A percentile compares a stretch with the other conserved stretches of the same genome.
Conservation (phyloP, 78 protist species). For the Planoprotostelium fungivorum region DNA sequence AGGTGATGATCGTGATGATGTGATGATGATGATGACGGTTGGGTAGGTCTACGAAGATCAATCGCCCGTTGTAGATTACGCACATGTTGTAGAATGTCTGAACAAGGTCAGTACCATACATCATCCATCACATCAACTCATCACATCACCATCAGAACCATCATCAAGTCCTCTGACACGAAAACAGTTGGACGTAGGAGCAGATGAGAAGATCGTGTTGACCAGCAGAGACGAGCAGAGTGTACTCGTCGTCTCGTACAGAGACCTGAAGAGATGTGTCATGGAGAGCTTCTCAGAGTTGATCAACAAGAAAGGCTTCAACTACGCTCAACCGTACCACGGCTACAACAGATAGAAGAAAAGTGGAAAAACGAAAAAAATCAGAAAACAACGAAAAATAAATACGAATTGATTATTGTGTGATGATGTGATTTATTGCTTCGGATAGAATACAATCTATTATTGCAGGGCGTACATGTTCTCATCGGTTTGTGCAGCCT, state of each 20-base stretch:
- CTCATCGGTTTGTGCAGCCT: too few relatives aligned
- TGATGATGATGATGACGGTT: constrained; percentile 6
- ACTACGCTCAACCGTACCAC: neutral
- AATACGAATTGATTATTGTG: too few relatives aligned
- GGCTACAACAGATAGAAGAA: constrained; percentile 4
- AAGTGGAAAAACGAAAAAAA: neutral
- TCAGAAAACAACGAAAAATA: neutral
- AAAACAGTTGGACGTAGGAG: constrained; percentile 71
- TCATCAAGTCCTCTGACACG: neutral
- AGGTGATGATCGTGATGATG: constrained; percentile 9
- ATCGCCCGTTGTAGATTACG: constrained; percentile 60
- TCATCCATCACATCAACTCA: neutral
- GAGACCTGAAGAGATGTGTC: constrained; percentile 67
- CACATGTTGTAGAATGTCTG: constrained; percentile 74
- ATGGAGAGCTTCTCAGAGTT: constrained; percentile 58
- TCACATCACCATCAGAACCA: too few relatives aligned
- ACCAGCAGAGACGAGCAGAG: constrained; percentile 75
- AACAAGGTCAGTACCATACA: constrained; percentile 60
- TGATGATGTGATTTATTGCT: too few relatives aligned
- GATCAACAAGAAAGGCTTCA: constrained; percentile 12
- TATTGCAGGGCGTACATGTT: too few relatives aligned
- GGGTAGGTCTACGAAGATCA: constrained; percentile 60
- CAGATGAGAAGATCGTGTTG: constrained; percentile 50
- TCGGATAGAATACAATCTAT: too few relatives aligned
- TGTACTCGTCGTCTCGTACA: constrained; percentile 69